phyloP scores from a whole-genome alignment of 106 monocot species.

The Platanthera zijinensis region DNA sequence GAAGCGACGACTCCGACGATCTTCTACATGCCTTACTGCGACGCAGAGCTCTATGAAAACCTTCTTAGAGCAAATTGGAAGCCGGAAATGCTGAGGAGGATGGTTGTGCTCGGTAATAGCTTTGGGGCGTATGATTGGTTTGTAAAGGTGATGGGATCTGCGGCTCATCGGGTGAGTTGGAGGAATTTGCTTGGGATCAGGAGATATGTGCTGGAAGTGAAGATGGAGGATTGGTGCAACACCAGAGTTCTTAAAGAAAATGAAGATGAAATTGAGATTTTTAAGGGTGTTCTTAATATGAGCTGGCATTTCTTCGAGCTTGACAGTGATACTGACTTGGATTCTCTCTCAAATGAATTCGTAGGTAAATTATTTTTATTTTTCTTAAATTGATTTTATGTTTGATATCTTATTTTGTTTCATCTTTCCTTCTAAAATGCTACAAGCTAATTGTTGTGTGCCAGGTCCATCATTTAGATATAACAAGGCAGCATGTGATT shows the following conservation, averaged over 20 bases:
- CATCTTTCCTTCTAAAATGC: no score
- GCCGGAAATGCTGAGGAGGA: slow-evolving; percentile 25
- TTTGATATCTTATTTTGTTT: no score
- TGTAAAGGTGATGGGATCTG: slow-evolving; percentile 20
- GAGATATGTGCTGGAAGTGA: slow-evolving; percentile 46
- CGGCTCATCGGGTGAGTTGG: slow-evolving; percentile 18
- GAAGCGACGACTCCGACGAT: slow-evolving; percentile 43
- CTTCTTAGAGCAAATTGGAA: slow-evolving; percentile 60
- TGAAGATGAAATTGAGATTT: slow-evolving; percentile 26
- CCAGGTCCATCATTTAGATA: no score
- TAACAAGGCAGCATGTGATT: no score
- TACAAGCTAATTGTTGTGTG: no score
- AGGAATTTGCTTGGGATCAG: slow-evolving; percentile 29
- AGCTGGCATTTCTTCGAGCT: slow-evolving; percentile 88
- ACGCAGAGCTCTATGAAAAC: slow-evolving; percentile 62
- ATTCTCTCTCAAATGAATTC: background rate
- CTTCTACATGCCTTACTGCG: slow-evolving; percentile 97
- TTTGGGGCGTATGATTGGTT: slow-evolving; percentile 43
- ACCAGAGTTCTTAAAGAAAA: background rate
- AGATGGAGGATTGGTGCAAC: slow-evolving; percentile 18
- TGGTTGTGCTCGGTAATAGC: slow-evolving; percentile 78
- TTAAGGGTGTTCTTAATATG: slow-evolving; percentile 55
- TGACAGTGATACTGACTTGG: slow-evolving; percentile 26
- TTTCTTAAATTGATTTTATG: background rate
- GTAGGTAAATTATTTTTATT: background rate